A percentile compares a stretch with the other conserved stretches of the same genome.
These are phyloP conservation scores for Hyphodiscus sp. DNA, from an alignment of 2,329 filamentous ascomycete genomes.

Conservation along the genomic window DNA sequence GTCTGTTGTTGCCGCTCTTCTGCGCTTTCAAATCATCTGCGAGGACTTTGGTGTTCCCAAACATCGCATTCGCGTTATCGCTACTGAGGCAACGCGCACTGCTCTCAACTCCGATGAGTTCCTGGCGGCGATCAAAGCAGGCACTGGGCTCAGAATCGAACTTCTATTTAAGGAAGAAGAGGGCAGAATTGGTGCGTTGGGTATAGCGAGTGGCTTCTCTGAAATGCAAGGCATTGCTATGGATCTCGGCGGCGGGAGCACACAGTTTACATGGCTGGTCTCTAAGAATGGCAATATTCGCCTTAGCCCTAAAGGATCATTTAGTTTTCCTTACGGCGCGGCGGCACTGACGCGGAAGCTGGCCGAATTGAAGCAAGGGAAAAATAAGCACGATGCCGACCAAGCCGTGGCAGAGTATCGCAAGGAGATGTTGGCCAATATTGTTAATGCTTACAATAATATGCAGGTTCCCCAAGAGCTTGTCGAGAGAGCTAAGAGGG, in stretches of 20 bases:
- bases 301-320: not conserved
- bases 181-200: not conserved
- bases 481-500: not conserved
- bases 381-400: not conserved
- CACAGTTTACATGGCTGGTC: not conserved
- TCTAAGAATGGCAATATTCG: not conserved
- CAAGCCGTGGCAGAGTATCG: not conserved
- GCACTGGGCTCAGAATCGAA: not conserved
- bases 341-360: not conserved
- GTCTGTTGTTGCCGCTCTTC: not conserved
- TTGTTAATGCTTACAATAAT: not conserved
- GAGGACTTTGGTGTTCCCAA: not conserved
- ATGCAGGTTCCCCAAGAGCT: not conserved
- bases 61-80: not conserved
- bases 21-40: not conserved
- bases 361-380: not conserved
- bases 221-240: not conserved
- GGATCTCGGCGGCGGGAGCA: not conserved
- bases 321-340: not conserved
- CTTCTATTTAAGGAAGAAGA: not conserved
- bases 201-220: not conserved
- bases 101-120: not conserved
- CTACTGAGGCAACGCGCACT: not conserved
- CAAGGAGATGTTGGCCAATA: not conserved
- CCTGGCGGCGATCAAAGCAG: not conserved